Evolutionary conservation across 352 stramenopile species (phyloP).

Genomic region (Phytopythium montanum): DNA sequence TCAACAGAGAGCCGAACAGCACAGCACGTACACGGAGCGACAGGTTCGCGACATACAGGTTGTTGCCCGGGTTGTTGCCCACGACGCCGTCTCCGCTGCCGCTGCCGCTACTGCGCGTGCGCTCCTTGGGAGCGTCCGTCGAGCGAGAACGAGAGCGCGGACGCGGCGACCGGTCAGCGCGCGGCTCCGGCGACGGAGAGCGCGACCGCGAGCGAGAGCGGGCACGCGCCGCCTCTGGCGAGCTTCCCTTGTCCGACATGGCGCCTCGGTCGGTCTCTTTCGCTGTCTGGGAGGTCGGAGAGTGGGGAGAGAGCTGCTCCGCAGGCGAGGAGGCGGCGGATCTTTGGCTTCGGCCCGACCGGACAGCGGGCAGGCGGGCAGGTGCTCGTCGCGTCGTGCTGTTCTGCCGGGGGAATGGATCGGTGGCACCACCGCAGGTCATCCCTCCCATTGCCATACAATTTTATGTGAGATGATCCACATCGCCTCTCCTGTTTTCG

Average conservation of each 20-base stretch:
- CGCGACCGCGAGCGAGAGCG: slow-evolving; percentile 9
- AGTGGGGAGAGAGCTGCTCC: not conserved
- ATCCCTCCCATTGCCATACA: slow-evolving; percentile 11
- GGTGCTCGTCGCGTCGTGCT: slow-evolving; percentile 3
- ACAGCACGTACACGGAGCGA: slow-evolving; percentile 32
- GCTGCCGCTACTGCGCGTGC: slow-evolving; percentile 8
- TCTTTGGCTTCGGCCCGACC: slow-evolving; percentile 3
- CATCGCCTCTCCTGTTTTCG: slow-evolving; percentile 15
- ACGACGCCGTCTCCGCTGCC: slow-evolving; percentile 10
- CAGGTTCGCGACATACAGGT: slow-evolving; percentile 78
- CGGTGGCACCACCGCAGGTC: slow-evolving; percentile 8
- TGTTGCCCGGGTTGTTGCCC: slow-evolving; percentile 65
- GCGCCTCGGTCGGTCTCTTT: not conserved
- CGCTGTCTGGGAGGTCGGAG: not conserved
- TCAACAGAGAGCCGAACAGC: not conserved
- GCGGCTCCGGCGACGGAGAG: slow-evolving; percentile 18
- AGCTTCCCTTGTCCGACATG: slow-evolving; percentile 38
- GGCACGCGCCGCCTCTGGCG: slow-evolving; percentile 21
- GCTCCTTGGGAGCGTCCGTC: slow-evolving; percentile 15
- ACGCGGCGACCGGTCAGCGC: slow-evolving; percentile 4
- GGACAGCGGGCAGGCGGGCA: not conserved
- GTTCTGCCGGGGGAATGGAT: not conserved
- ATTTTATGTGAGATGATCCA: not conserved
- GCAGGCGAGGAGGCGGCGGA: not conserved
- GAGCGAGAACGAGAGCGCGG: slow-evolving; percentile 42